phyloP scores from a whole-genome alignment of 179 eudicot species.

The Kewa caespitosa region DNA sequence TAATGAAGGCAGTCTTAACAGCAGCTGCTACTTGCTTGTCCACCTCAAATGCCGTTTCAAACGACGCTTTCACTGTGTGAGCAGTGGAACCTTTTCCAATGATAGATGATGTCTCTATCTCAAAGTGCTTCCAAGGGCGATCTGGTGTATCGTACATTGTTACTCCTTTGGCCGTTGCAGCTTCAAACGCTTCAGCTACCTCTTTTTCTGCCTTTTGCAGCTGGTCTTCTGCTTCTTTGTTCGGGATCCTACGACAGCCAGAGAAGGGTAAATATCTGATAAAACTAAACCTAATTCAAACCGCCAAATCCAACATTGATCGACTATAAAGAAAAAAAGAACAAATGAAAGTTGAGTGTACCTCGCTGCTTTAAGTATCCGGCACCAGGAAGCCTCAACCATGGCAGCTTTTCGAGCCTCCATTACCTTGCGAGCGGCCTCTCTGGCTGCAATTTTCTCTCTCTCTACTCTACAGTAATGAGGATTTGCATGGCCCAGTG shows the following conservation, averaged over 20 bases:
- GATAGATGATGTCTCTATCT: conserved; percentile 50
- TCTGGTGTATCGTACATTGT: conserved; percentile 70
- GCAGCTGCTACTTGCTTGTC: conserved; percentile 93
- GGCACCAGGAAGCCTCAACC: conserved; percentile 98
- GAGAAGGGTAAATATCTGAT: background rate
- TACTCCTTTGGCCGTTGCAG: conserved; percentile 76
- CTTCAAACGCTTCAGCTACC: conserved; percentile 76
- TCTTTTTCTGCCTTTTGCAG: conserved; percentile 60
- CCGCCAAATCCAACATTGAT: too few species aligned
- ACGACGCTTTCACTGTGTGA: conserved; percentile 70
- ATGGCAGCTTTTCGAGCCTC: conserved; percentile 89
- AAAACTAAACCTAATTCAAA: too few species aligned
- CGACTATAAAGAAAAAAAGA: background rate
- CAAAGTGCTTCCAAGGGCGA: conserved; percentile 50
- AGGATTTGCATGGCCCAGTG: conserved; percentile 85
- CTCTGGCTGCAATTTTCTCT: conserved; percentile 85
- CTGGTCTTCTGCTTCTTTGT: conserved; percentile 70
- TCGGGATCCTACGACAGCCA: conserved; percentile 51
- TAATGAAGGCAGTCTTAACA: conserved; percentile 70
- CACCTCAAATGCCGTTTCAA: conserved; percentile 86
- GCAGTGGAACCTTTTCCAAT: conserved; percentile 55
- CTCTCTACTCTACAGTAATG: conserved; percentile 77
- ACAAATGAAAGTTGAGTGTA: conserved; percentile 14
- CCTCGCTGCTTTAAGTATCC: conserved; percentile 88
- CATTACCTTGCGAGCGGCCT: conserved; percentile 81